Base-by-base conservation (phyloP, 2,329 filamentous ascomycete genomes). In the Fusarium goolgardi region DNA sequence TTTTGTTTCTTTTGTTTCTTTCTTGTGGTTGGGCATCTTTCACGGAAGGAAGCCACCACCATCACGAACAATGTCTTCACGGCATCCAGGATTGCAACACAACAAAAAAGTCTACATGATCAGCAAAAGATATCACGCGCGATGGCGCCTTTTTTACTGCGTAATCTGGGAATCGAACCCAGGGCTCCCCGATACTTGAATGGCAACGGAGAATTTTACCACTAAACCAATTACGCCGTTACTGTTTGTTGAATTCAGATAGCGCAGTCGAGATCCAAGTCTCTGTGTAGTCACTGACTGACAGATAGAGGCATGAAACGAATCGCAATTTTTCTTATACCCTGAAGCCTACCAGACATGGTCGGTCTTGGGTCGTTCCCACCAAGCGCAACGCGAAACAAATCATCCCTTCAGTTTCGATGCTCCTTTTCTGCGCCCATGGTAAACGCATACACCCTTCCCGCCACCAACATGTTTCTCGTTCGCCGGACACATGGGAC, bases 401-500 rank as follows among this genome's bases (percentile, higher is more conserved):
- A 47, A 15, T 52, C 43, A 20, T 3, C 25, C 32, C 29, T 32
- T 62, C 18, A 72, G 35, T 2, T 44, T 49, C 9, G 70, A 67
- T 13, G 27, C 37, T 6, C 52, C 52, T 35, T 64, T 78, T 49
- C 75, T 72, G 32, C 82, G 76, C 4, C 83, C 83, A 50, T 85
- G 83, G 65, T 84, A 84, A 4, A 86, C 83, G 56, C 84, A 86
- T 5, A 86, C 61, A 0, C 82, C 83, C 8, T 77, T 81, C 6
- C 84, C 83, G n/a, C 80, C 78, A 16, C 79, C 80, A 53, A 71
- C 71, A 55, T 84, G 80, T 40, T 77, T 81, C 43, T 74, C 73
- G 71, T 86, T 84, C 11, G 83, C 75, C 4, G 84, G 84, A 55
- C 84, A 86, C 76, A 85, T 79, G 18, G 83, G 83, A 68, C 84